Evolutionary conservation across 1,139 yeast genomes (phyloP).

Genomic region (Candida glucosophila): DNA sequence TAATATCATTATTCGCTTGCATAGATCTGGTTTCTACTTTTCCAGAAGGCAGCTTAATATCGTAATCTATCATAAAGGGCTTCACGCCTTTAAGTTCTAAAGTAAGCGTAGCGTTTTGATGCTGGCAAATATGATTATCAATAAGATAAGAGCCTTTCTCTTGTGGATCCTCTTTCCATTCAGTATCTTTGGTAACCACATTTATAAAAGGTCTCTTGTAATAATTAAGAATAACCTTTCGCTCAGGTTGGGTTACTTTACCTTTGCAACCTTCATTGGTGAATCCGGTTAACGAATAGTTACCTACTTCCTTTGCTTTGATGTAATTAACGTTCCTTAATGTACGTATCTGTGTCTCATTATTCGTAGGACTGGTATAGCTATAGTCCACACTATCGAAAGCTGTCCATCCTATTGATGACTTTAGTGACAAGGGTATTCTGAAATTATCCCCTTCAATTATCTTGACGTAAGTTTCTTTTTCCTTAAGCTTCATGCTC

Average conservation of each 20-base stretch:
- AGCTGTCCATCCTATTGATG: constrained; percentile 18
- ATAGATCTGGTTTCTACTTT: constrained; percentile 24
- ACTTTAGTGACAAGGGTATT: constrained; percentile 45
- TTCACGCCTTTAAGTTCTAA: constrained; percentile 44
- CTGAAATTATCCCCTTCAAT: constrained; percentile 54
- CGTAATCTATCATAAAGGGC: constrained; percentile 70
- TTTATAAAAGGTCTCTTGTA: constrained; percentile 48
- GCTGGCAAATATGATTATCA: constrained; percentile 27
- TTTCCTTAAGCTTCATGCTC: constrained; percentile 12
- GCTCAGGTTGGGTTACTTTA: constrained; percentile 23
- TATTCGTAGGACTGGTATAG: constrained; percentile 13
- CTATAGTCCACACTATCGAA: constrained; percentile 21
- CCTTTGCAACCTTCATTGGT: constrained; percentile 69
- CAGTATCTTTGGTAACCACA: constrained; percentile 12
- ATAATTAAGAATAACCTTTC: constrained; percentile 37
- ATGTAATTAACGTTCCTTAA: constrained; percentile 30
- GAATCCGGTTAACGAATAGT: constrained; percentile 50
- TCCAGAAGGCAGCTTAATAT: constrained; percentile 54
- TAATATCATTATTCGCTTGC: constrained; percentile 18
- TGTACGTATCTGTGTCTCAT: constrained; percentile 13
- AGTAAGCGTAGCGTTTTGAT: constrained; percentile 16
- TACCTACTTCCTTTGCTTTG: constrained; percentile 49
- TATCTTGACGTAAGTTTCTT: constrained; percentile 24
- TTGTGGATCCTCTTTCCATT: constrained; percentile 12
- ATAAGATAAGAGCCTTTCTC: constrained; percentile 11